phyloP scores from a whole-genome alignment of 176 grass and related monocot genomes.

The Juncus effusus region DNA sequence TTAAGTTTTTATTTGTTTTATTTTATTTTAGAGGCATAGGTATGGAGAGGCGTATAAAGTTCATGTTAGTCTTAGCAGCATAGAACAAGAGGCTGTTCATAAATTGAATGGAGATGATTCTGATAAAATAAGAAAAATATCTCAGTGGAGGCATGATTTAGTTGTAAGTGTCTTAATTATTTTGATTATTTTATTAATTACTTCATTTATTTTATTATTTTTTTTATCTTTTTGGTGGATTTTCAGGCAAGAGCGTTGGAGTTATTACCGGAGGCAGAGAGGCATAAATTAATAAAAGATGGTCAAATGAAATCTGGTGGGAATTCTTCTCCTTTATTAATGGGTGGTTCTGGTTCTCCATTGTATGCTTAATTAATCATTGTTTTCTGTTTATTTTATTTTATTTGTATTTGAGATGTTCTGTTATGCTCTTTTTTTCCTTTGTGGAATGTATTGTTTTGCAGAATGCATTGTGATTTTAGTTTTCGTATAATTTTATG shows the following conservation, averaged over 20 bases:
- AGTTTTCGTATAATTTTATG: too few species aligned
- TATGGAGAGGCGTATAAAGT: constrained; percentile 83
- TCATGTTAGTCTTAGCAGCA: constrained; percentile 50
- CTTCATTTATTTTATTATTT: neutral
- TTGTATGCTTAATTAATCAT: too few species aligned
- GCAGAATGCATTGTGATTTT: too few species aligned
- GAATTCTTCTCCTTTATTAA: too few species aligned
- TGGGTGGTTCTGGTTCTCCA: too few species aligned
- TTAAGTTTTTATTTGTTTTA: neutral
- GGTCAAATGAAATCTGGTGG: too few species aligned
- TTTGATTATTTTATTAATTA: neutral
- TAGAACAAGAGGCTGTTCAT: constrained; percentile 54
- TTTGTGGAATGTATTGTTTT: too few species aligned
- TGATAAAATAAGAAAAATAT: constrained; percentile 52
- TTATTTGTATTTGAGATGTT: too few species aligned
- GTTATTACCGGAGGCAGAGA: constrained; percentile 1
- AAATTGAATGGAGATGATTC: constrained; percentile 42
- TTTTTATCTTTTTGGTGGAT: neutral
- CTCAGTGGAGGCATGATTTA: constrained; percentile 74
- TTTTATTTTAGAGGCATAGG: constrained; percentile 56
- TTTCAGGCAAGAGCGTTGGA: constrained; percentile 10
- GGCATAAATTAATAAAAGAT: constrained; percentile 13
- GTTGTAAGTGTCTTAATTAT: constrained; percentile 53
- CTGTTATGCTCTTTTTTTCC: too few species aligned
- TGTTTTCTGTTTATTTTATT: too few species aligned